A percentile compares a stretch with the other conserved stretches of the same genome.
These are phyloP conservation scores for Chaetomiaceae sp. DNA, from an alignment of 2,329 filamentous ascomycete species.

Conservation along the genomic window DNA sequence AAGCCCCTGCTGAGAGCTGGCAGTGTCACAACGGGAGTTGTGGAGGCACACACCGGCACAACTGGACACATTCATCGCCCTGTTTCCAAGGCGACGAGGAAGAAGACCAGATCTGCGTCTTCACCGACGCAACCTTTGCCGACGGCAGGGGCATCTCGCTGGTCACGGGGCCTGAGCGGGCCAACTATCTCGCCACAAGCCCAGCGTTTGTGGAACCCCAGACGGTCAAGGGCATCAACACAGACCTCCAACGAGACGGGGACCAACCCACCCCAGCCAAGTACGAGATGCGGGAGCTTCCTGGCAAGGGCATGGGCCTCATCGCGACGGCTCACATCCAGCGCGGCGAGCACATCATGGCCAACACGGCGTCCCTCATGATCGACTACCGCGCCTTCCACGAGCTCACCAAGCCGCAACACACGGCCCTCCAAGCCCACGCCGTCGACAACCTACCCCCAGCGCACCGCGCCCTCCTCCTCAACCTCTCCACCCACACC, in stretches of 20 bases:
- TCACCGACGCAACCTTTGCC: conserved; percentile 33
- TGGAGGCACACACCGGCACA: conserved; percentile 6
- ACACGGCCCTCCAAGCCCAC: conserved; percentile 30
- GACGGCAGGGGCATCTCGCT: conserved; percentile 36
- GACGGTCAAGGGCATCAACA: conserved; percentile 25
- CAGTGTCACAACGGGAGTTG: conserved; percentile 11
- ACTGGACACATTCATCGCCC: conserved; percentile 27
- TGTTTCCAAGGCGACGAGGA: conserved; percentile 26
- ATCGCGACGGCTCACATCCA: conserved; percentile 32
- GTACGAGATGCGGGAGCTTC: conserved; percentile 34
- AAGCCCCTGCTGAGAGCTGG: background rate
- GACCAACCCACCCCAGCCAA: conserved; percentile 23
- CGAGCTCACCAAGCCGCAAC: conserved; percentile 25
- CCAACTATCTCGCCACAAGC: conserved; percentile 26
- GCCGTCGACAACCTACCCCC: conserved; percentile 31
- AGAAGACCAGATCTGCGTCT: conserved; percentile 32
- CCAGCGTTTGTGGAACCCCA: conserved; percentile 29
- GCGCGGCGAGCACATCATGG: conserved; percentile 37
- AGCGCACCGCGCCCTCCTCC: conserved; percentile 29
- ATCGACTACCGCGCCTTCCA: conserved; percentile 37
- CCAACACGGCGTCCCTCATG: conserved; percentile 35
- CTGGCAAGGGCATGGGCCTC: conserved; percentile 37
- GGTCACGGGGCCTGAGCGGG: conserved; percentile 34
- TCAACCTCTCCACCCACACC: conserved; percentile 37
- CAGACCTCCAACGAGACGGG: no score